Conservation (phyloP, 352 stramenopile species). For the Phytophthora foliorum region DNA sequence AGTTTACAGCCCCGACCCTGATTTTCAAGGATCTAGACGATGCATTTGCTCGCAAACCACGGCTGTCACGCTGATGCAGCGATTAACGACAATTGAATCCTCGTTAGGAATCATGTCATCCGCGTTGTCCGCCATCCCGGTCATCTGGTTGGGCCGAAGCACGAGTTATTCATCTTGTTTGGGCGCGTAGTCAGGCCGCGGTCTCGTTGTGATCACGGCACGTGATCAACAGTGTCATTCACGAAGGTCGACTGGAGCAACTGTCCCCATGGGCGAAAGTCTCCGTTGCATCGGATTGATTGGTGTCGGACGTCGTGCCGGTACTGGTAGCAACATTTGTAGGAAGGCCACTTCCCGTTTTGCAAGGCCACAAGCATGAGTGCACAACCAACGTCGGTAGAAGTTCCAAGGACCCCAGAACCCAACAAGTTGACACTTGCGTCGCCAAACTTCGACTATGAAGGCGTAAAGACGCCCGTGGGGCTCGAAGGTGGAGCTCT, state of each 20-base stretch:
- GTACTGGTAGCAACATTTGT: not conserved
- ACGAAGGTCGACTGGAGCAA: slow-evolving; percentile 22
- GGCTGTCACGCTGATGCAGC: slow-evolving; percentile 12
- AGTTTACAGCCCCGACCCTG: slow-evolving; percentile 14
- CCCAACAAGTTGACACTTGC: slow-evolving; percentile 21
- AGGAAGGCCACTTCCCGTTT: slow-evolving; percentile 22
- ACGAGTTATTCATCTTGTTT: slow-evolving; percentile 9
- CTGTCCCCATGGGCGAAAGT: slow-evolving; percentile 4
- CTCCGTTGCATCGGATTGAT: slow-evolving; percentile 16
- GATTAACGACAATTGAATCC: slow-evolving; percentile 21
- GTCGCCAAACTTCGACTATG: slow-evolving; percentile 25
- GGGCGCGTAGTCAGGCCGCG: not conserved
- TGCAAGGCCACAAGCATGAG: slow-evolving; percentile 20
- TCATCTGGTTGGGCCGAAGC: slow-evolving; percentile 33
- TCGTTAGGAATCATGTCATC: slow-evolving; percentile 18
- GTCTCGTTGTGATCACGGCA: no score
- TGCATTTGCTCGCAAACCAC: slow-evolving; percentile 5
- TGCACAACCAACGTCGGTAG: not conserved
- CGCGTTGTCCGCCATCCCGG: slow-evolving; percentile 15
- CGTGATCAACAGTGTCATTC: not conserved
- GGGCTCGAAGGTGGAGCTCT: slow-evolving; percentile 47
- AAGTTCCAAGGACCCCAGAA: slow-evolving; percentile 9
- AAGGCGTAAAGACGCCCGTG: slow-evolving; percentile 35
- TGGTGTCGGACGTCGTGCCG: slow-evolving; percentile 2
- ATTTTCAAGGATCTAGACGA: slow-evolving; percentile 2